A percentile compares a stretch with the other conserved stretches of the same genome.
These are phyloP conservation scores for Phytophthora uliginosa DNA, from an alignment of 352 stramenopile genomes.

Conservation along the genomic window DNA sequence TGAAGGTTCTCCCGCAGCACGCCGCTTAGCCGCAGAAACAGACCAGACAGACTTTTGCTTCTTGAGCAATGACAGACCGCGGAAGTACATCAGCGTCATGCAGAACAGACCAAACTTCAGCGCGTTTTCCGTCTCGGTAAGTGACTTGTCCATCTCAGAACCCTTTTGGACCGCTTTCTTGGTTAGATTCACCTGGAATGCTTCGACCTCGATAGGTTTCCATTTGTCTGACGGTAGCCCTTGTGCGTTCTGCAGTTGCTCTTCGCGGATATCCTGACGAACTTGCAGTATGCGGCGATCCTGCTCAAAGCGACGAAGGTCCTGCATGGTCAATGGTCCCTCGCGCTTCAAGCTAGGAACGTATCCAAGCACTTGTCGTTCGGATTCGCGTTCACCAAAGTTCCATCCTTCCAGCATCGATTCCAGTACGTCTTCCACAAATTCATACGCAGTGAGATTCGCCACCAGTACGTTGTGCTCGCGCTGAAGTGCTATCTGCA, in stretches of 20 bases:
- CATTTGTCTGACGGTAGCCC: constrained; percentile 75
- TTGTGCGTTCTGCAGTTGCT: constrained; percentile 55
- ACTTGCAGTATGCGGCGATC: constrained; percentile 51
- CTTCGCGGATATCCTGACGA: constrained; percentile 36
- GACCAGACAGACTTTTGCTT: constrained; percentile 89
- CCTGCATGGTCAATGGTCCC: constrained; percentile 73
- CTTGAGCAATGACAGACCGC: constrained; percentile 88
- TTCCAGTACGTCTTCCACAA: constrained; percentile 95
- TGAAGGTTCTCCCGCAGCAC: constrained; percentile 11
- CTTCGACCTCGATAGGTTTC: constrained; percentile 77
- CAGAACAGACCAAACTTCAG: constrained; percentile 97
- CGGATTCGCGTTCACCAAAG: constrained; percentile 94
- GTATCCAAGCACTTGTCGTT: constrained; percentile 73
- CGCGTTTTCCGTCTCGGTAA: constrained; percentile 92
- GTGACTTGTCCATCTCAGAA: constrained; percentile 67
- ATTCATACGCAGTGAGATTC: constrained; percentile 85
- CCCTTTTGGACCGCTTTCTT: constrained; percentile 81
- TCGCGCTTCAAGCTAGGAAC: constrained; percentile 90
- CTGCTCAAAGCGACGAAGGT: constrained; percentile 72
- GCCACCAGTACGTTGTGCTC: constrained; percentile 93
- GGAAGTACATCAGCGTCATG: constrained; percentile 98
- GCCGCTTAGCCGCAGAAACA: constrained; percentile 43
- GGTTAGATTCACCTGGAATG: constrained; percentile 54
- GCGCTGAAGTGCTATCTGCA: constrained; percentile 81
- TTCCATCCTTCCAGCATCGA: constrained; percentile 98